These are phyloP conservation scores for Yamadazyma atmosphaerica DNA, from an alignment of 1,139 yeast genomes.

Conservation along the genomic window DNA sequence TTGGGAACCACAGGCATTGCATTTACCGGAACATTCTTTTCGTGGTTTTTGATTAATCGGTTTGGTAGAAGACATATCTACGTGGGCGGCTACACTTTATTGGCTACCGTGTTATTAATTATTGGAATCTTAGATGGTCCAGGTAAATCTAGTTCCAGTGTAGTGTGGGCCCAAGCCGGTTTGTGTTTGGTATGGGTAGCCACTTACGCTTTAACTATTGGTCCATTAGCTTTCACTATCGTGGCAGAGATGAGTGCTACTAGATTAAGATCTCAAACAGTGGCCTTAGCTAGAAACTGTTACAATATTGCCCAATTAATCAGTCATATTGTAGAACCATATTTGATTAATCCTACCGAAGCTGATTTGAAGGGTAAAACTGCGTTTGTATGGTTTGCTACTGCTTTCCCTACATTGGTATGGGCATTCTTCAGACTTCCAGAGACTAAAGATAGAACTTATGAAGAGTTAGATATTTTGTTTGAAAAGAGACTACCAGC, in stretches of 20 bases:
- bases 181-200: conserved; percentile 18
- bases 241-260: conserved; percentile 57
- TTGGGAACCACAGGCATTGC: conserved; percentile 26
- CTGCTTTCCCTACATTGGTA: conserved; percentile 34
- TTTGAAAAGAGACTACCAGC: conserved; percentile 45
- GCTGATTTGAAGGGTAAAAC: conserved; percentile 58
- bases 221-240: conserved; percentile 56
- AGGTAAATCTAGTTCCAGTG: neutral
- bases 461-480: conserved; percentile 55
- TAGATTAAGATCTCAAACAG: conserved; percentile 52
- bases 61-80: conserved; percentile 4
- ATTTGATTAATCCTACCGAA: conserved; percentile 55
- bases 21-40: conserved; percentile 9
- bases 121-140: conserved; percentile 28
- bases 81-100: conserved; percentile 16
- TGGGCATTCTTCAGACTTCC: conserved; percentile 57
- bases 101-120: conserved; percentile 38
- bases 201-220: conserved; percentile 49
- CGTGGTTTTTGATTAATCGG: conserved; percentile 9
- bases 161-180: conserved; percentile 19
- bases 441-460: conserved; percentile 55
- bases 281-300: conserved; percentile 51
- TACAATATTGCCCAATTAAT: conserved; percentile 44
- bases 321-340: conserved; percentile 46
- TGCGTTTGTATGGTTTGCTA: conserved; percentile 55